Conservation (phyloP, 1,139 yeast genomes). For the Chernovozyma sophiae-reginae region DNA sequence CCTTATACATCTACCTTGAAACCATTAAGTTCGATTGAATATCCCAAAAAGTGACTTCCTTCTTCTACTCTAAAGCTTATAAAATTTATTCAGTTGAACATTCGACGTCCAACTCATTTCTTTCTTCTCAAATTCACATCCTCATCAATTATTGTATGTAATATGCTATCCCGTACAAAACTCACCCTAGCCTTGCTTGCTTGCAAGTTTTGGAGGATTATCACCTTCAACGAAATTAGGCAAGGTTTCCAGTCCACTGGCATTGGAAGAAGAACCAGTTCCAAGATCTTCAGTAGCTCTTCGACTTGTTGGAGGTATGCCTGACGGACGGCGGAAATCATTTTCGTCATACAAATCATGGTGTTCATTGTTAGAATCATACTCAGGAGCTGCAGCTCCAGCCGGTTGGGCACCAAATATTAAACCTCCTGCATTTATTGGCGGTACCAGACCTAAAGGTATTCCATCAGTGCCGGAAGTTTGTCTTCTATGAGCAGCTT, state of each 20-base stretch:
- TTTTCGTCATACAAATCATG: constrained; percentile 3
- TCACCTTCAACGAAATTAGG: constrained; percentile 3
- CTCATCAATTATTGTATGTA: too few relatives aligned
- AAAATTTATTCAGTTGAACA: too few relatives aligned
- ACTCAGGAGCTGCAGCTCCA: background rate
- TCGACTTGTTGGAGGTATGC: constrained; percentile 7
- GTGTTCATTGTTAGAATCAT: background rate
- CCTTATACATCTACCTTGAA: too few relatives aligned
- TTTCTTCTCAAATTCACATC: too few relatives aligned
- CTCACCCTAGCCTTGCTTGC: background rate
- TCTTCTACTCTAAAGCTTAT: too few relatives aligned
- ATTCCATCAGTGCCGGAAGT: constrained; percentile 5
- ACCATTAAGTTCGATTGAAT: too few relatives aligned
- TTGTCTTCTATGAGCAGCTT: constrained; percentile 14
- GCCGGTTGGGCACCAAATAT: background rate
- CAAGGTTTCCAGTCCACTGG: constrained; percentile 6
- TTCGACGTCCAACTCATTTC: too few relatives aligned
- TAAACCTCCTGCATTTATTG: background rate
- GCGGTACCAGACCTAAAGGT: background rate
- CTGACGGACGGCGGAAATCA: constrained; percentile 7
- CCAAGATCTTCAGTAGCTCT: constrained; percentile 1
- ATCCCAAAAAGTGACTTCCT: too few relatives aligned
- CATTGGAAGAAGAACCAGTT: background rate
- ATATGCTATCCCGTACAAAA: too few relatives aligned
- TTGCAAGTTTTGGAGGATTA: background rate